These are phyloP conservation scores for Leishmania braziliensis DNA, from an alignment of 208 protist genomes.

Conservation along the genomic window DNA sequence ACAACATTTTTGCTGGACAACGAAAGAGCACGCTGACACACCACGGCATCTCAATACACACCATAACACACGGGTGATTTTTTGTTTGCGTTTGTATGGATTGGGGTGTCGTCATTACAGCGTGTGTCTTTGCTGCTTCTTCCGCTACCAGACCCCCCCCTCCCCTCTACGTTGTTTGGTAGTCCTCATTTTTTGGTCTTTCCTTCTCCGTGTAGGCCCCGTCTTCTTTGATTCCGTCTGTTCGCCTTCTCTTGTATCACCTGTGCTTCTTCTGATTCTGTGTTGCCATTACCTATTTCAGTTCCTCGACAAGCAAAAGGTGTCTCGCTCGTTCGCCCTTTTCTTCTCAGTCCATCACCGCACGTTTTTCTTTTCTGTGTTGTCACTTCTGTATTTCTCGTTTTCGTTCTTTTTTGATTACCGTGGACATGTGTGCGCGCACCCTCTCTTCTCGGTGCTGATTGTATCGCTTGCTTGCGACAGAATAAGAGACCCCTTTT, in stretches of 20 bases:
- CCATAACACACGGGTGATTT: neutral
- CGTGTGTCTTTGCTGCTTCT: neutral
- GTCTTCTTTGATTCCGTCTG: neutral
- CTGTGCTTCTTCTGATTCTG: neutral
- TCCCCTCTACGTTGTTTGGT: neutral
- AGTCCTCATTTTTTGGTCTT: neutral
- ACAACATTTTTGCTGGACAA: neutral
- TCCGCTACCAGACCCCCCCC: neutral
- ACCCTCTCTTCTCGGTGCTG: too few species aligned
- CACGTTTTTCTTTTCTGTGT: neutral
- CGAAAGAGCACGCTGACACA: neutral
- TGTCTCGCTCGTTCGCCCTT: neutral
- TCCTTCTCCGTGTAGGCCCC: neutral
- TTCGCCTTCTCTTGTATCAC: neutral
- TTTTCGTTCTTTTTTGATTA: neutral
- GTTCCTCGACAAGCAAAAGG: neutral
- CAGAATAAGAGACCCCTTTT: too few species aligned
- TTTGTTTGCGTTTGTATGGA: neutral
- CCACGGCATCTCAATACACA: neutral
- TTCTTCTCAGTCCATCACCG: neutral
- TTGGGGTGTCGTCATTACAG: neutral
- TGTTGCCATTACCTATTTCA: neutral
- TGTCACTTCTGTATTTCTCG: neutral
- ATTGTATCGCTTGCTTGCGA: too few species aligned
- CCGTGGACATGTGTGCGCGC: too few species aligned